These are phyloP conservation scores for Vitis rupestris DNA, from an alignment of 164 flowering plant species.

Conservation along the genomic window DNA sequence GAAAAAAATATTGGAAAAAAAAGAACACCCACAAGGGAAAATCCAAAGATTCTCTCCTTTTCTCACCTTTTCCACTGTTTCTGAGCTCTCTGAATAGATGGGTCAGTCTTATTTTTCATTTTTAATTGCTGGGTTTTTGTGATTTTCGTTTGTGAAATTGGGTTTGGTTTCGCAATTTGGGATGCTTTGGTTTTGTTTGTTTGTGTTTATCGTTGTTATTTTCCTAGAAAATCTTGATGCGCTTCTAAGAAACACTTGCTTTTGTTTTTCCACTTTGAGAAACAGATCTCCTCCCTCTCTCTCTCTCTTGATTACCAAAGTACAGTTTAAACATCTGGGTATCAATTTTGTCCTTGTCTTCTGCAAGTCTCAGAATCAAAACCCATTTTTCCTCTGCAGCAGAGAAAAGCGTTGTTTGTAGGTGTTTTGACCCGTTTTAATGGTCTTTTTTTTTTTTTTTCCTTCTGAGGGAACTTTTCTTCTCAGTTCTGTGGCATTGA, in stretches of 20 bases:
- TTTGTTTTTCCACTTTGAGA: background rate
- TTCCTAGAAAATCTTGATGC: background rate
- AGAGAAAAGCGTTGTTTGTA: background rate
- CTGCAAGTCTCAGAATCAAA: background rate
- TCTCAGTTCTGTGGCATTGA: slow-evolving; percentile 7
- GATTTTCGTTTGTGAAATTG: background rate
- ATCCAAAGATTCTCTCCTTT: background rate
- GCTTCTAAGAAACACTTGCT: background rate
- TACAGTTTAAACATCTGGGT: background rate
- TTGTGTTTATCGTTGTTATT: background rate
- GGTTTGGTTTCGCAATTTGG: too few species aligned
- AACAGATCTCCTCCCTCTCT: background rate
- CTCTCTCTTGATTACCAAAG: background rate
- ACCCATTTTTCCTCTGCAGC: background rate
- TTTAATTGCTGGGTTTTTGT: background rate
- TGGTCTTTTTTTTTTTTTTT: background rate
- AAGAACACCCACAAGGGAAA: background rate
- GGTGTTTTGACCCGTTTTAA: background rate
- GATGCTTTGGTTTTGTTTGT: too few species aligned
- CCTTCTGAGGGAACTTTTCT: background rate
- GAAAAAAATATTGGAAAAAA: background rate
- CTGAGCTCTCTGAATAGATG: background rate
- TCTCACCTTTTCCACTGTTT: background rate
- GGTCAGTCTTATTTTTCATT: background rate
- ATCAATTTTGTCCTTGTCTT: background rate